Evolutionary conservation across 768 basidiomycete species (phyloP).

Genomic region (Agrocybe praecox): DNA sequence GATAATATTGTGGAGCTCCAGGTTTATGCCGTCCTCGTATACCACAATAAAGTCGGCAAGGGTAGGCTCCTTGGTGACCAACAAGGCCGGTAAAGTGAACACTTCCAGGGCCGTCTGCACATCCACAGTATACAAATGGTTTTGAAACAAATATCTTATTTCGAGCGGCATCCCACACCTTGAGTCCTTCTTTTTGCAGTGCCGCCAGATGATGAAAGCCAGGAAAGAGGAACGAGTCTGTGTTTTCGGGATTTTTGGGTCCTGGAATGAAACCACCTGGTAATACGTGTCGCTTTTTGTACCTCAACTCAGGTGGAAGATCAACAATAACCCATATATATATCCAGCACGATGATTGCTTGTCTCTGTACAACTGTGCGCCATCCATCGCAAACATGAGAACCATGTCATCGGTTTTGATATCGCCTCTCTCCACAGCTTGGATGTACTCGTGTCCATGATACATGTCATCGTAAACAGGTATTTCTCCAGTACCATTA

Average conservation of each 20-base stretch:
- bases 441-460: conserved; percentile 32
- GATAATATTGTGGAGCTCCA: conserved; percentile 31
- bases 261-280: conserved; percentile 30
- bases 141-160: conserved; percentile 14
- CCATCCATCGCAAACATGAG: conserved; percentile 40
- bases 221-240: conserved; percentile 27
- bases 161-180: conserved; percentile 30
- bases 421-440: conserved; percentile 14
- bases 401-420: conserved; percentile 32
- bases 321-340: conserved; percentile 41
- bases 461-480: conserved; percentile 6
- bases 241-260: conserved; percentile 27
- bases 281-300: conserved; percentile 25
- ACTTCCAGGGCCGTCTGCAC: conserved; percentile 30
- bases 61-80: conserved; percentile 27
- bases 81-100: conserved; percentile 26
- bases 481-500: not conserved
- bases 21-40: conserved; percentile 30
- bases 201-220: conserved; percentile 32
- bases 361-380: conserved; percentile 43
- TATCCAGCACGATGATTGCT: conserved; percentile 45
- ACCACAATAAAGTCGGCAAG: conserved; percentile 34
- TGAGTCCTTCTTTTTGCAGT: conserved; percentile 13
- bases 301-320: conserved; percentile 21
- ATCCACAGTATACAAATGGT: conserved; percentile 3